phyloP scores from a whole-genome alignment of 257 asterid species.

The Solanum chiquidenum region DNA sequence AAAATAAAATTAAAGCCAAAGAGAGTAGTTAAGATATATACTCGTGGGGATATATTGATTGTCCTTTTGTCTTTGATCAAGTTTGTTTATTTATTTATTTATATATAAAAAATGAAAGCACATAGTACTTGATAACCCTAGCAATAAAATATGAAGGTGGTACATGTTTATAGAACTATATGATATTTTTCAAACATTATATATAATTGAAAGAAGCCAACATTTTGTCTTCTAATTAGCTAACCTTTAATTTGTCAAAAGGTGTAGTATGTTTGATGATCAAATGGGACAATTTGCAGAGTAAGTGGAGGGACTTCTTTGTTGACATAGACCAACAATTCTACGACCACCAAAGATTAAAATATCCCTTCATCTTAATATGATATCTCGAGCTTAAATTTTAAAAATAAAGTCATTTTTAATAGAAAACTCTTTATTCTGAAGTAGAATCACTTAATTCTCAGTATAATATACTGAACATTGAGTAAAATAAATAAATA shows the following conservation, averaged over 20 bases:
- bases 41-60: background rate
- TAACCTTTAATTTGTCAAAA: background rate
- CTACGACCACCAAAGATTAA: background rate
- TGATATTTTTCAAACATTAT: background rate
- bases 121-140: background rate
- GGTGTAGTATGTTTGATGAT: background rate
- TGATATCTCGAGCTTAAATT: background rate
- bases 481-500: accelerated
- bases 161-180: background rate
- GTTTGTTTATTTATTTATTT: background rate
- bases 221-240: background rate
- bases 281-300: background rate
- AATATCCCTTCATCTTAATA: accelerated
- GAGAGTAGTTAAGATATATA: background rate
- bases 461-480: background rate
- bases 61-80: background rate
- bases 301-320: background rate
- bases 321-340: background rate
- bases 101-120: background rate
- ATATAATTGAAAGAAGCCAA: background rate
- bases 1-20: background rate
- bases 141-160: background rate
- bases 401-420: background rate
- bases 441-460: background rate
- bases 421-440: background rate